Evolutionary conservation across 345 rosid genomes (phyloP).

Genomic region (Salix viminalis): DNA sequence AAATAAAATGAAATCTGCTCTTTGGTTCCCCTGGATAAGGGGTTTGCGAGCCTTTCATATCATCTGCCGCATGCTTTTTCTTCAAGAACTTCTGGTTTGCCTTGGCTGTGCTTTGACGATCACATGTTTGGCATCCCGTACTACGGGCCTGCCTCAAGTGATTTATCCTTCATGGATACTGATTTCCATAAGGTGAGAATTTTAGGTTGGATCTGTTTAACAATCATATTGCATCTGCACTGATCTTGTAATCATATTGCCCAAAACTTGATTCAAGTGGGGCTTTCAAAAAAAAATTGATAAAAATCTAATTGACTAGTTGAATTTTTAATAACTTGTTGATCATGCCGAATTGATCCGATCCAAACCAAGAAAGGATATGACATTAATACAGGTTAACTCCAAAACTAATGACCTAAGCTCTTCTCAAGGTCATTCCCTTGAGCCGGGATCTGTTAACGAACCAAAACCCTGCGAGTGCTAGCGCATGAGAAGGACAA

Average conservation of each 20-base stretch:
- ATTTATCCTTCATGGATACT: not conserved
- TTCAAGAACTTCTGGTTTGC: not conserved
- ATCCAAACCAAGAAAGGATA: too few relatives aligned
- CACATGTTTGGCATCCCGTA: not conserved
- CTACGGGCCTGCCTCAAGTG: not conserved
- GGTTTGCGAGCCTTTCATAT: not conserved
- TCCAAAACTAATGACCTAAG: too few relatives aligned
- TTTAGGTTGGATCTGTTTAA: not conserved
- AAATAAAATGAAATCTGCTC: slow-evolving; percentile 41
- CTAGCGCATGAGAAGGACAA: too few relatives aligned
- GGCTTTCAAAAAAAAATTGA: too few relatives aligned
- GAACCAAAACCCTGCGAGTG: too few relatives aligned
- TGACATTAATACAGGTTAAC: too few relatives aligned
- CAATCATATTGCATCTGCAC: not conserved
- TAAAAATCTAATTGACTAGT: too few relatives aligned
- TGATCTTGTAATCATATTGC: not conserved
- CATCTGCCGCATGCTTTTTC: not conserved
- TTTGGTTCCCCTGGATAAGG: slow-evolving; percentile 15
- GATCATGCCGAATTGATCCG: too few relatives aligned
- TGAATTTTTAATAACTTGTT: too few relatives aligned
- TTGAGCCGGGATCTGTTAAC: too few relatives aligned
- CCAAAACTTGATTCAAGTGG: too few relatives aligned
- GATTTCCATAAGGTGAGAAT: not conserved
- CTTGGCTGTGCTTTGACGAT: not conserved
- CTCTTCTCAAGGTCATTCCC: too few relatives aligned